Percentiles rank a stretch among this genome's conserved stretches.
Conservation (phyloP, 192 early-diverging fungal species). For the Backusella liffmaniae region DNA sequence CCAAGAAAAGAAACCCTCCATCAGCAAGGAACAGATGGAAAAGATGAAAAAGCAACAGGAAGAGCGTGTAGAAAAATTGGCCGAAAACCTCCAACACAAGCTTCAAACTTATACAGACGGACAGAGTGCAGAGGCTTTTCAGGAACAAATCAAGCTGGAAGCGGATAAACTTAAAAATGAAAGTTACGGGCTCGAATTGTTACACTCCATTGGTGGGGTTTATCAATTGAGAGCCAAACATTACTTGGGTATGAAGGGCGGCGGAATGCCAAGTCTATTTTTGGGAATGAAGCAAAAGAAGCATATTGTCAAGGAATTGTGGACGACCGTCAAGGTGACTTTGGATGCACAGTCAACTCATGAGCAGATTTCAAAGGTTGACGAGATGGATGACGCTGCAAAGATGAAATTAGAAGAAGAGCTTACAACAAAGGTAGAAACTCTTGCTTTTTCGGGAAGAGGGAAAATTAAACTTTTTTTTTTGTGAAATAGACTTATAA, state of each 20-base stretch:
- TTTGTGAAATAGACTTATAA: slow-evolving; percentile 17
- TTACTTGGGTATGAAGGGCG: slow-evolving; percentile 50
- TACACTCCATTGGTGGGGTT: slow-evolving; percentile 80
- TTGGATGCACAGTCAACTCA: slow-evolving; percentile 32
- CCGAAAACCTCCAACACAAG: slow-evolving; percentile 64
- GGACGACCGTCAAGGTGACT: slow-evolving; percentile 29
- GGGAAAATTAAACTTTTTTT: not conserved
- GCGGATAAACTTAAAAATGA: slow-evolving; percentile 78
- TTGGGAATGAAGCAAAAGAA: slow-evolving; percentile 48
- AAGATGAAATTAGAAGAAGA: slow-evolving; percentile 39
- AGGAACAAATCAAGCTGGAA: slow-evolving; percentile 64
- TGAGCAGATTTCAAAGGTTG: slow-evolving; percentile 31
- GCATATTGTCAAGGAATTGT: slow-evolving; percentile 42
- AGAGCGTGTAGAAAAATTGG: slow-evolving; percentile 60
- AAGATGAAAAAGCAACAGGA: slow-evolving; percentile 53
- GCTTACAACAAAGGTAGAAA: slow-evolving; percentile 21
- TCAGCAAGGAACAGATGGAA: slow-evolving; percentile 50
- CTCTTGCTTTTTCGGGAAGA: not conserved
- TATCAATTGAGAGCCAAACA: slow-evolving; percentile 80
- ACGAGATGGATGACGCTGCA: slow-evolving; percentile 34
- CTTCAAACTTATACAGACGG: slow-evolving; percentile 68
- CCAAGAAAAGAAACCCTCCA: slow-evolving; percentile 35
- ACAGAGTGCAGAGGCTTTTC: slow-evolving; percentile 61
- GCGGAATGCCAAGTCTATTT: slow-evolving; percentile 39
- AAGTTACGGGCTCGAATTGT: slow-evolving; percentile 81